Evolutionary conservation across 2,329 filamentous ascomycete species (phyloP).

Genomic region (Colletotrichum sp.): DNA sequence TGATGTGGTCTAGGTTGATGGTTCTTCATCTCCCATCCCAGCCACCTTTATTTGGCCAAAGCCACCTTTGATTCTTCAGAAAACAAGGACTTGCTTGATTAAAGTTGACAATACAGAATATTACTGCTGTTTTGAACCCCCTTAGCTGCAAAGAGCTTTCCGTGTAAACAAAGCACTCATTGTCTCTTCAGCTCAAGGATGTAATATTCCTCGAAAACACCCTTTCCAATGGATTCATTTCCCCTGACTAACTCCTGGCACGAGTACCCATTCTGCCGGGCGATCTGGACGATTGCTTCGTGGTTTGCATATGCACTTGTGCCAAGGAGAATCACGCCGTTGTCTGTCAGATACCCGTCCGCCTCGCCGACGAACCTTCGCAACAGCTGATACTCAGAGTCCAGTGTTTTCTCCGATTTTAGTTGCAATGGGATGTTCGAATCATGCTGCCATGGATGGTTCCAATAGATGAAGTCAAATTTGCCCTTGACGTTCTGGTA

Average conservation of each 20-base stretch:
- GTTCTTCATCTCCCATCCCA: neutral
- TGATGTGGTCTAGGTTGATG: too few species aligned
- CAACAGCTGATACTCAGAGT: neutral
- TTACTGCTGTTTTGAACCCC: too few species aligned
- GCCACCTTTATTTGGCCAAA: neutral
- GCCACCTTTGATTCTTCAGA: too few species aligned
- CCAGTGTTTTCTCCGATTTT: neutral
- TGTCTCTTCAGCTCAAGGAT: neutral
- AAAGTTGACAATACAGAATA: too few species aligned
- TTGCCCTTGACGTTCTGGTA: neutral
- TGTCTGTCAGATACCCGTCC: neutral
- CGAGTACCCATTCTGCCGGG: rapidly evolving
- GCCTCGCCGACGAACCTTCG: neutral
- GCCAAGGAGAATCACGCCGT: rapidly evolving
- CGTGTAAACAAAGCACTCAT: neutral
- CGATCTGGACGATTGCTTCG: rapidly evolving
- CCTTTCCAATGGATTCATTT: neutral
- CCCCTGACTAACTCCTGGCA: neutral
- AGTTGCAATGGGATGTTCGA: neutral
- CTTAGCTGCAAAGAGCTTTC: too few species aligned
- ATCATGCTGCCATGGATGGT: neutral
- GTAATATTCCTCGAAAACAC: neutral
- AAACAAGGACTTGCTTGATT: too few species aligned
- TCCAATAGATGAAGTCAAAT: neutral
- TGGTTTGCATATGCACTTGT: neutral